Evolutionary conservation across 2,329 filamentous ascomycete genomes (phyloP), one percentile per base, ranked within the genome.

Genomic region (Alternaria sp.): DNA sequence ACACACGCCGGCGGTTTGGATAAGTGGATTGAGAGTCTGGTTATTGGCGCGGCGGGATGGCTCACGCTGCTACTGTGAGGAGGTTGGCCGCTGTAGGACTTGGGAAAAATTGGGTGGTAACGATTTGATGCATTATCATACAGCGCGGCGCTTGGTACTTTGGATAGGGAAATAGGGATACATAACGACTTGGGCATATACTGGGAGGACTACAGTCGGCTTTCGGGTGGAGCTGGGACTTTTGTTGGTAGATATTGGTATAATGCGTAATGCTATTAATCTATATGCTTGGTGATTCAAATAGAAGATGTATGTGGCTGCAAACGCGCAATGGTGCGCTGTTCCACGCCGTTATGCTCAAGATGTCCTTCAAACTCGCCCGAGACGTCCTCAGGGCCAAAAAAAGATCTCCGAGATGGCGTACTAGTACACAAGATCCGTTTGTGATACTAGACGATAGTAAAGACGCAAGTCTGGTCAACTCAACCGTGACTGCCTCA

Each of bases 41-140:
- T 78, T 3, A 60, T 79, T 11, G 73, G 72, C 2, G 30, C 68
- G 14, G 74, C 71, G 1, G 75, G 76, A 6, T 79, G 75, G 75
- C 9, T 76, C 11, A 6, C 76, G 5, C 54, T 75, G 64, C 25
- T 75, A 23, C 14, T 75, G 9, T 79, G 62, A 72, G 58, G 53
- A 41, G 37, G 0, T 11, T 0, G 37, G n/a, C 37, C 15, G 2
- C 30, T 5, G 26, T 2, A 37, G n/a, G 18, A 23, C 9, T 23
- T n/a, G 28, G 15, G 5, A 18, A 12, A 25, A 15, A 14, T 49
- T 28, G 33, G 26, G 9, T 43, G 11, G n/a, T 62, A 12, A 58
- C 54, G 45, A 41, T 21, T 63, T 47, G 21, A 56, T 55, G 51
- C 51, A 55, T 41, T 41, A 41, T 41, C 37, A 41, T 63, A 44